Base-by-base conservation (phyloP, 768 basidiomycete genomes). In the Suillus weaverae region DNA sequence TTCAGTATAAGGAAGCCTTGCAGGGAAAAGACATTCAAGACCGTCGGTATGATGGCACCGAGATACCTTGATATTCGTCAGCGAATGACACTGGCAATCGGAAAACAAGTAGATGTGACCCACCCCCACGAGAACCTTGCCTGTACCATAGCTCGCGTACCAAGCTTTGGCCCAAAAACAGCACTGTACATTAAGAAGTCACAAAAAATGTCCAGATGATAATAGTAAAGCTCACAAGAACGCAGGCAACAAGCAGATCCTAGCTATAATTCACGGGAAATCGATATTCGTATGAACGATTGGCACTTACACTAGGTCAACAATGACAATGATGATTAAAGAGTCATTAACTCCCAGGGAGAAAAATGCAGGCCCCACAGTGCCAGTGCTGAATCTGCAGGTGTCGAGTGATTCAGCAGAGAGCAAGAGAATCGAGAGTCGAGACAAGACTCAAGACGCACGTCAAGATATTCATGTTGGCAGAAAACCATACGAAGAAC, bases 1-100 rank as follows among this genome's bases (percentile, higher is more conserved):
- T 85, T 86, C 33, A 89, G 70, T 35, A 87, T 79, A 68, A 84
- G 77, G 72, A 85, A 89, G 0, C 87, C 86, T 68, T 82, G 72
- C 78, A 85, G 79, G 0, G 80, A 78, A n/a, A 83, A 73, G 16
- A 84, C 77, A 67, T 86, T 84, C 46, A 86, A 76, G 36, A 77
- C 70, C 67, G 81, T 83, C 13, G 80, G 78, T 60, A 81, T 66
- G 46, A 78, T 71, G 3, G 77, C 74, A 4, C 77, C 79, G 48
- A 78, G 80, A 60, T 79, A 81, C 14, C 82, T 83, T 63, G 36
- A 32, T 26, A 67, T 66, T 65, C 10, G 22, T 62, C 26, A 50
- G 60, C 26, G 6, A 13, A 60, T 32, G 4, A 62, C 20, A 30
- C 14, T 57, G 26, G 60, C 20, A 33, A 22, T 22, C 10, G 18